Percentiles rank a stretch among this genome's conserved stretches.
These are phyloP conservation scores for Colletotrichum aenigma DNA, from an alignment of 2,329 filamentous ascomycete species.

Conservation along the genomic window DNA sequence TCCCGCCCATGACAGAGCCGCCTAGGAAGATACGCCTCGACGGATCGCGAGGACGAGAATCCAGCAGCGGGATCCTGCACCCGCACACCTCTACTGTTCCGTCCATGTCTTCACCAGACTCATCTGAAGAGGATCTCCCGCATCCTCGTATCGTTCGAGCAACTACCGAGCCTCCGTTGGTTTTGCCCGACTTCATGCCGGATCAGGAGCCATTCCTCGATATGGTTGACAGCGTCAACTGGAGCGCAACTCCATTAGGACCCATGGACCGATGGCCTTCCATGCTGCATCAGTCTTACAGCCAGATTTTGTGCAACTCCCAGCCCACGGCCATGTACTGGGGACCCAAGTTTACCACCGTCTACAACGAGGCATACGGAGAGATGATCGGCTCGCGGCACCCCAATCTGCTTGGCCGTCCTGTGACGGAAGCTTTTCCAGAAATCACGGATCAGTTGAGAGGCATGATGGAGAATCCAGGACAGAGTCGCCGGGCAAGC, in stretches of 20 bases:
- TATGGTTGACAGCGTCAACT: constrained; percentile 47
- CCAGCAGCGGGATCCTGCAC: neutral
- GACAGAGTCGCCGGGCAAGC: constrained; percentile 33
- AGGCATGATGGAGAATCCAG: constrained; percentile 36
- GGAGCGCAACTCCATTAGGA: constrained; percentile 51
- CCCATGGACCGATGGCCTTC: constrained; percentile 50
- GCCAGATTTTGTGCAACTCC: constrained; percentile 47
- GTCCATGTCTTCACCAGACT: neutral
- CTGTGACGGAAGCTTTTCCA: constrained; percentile 46
- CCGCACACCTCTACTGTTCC: neutral
- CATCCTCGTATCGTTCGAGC: constrained; percentile 29
- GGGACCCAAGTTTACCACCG: constrained; percentile 64
- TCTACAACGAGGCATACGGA: constrained; percentile 72
- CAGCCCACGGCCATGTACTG: constrained; percentile 66
- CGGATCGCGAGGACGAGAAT: constrained; percentile 22
- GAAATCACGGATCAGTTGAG: constrained; percentile 62
- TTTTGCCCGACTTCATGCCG: constrained; percentile 35
- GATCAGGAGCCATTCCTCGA: constrained; percentile 42
- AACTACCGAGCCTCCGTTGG: constrained; percentile 35
- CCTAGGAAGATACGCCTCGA: constrained; percentile 35
- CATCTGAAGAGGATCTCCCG: neutral
- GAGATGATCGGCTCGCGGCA: constrained; percentile 68
- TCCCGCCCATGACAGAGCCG: constrained; percentile 32
- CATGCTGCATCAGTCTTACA: constrained; percentile 49
- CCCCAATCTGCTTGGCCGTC: constrained; percentile 65